Conservation (phyloP, 257 asterid species). For the Rauvolfia tetraphylla region DNA sequence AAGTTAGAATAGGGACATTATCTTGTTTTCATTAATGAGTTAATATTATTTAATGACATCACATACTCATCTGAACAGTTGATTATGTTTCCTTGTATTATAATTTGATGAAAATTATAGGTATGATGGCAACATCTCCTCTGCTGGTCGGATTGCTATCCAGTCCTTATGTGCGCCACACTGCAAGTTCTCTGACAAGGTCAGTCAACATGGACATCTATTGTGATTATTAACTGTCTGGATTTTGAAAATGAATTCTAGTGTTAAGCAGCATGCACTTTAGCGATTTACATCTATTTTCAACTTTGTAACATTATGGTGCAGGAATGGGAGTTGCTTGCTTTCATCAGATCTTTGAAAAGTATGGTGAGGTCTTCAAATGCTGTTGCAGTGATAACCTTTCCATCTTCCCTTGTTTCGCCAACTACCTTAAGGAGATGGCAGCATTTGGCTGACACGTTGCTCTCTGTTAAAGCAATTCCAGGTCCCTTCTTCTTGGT, state of each 20-base stretch:
- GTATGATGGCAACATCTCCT: conserved; percentile 42
- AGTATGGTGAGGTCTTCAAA: conserved; percentile 61
- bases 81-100: not conserved
- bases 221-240: not conserved
- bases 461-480: conserved; percentile 83
- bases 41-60: not conserved
- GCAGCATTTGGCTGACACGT: conserved; percentile 95
- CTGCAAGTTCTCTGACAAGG: conserved; percentile 74
- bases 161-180: conserved; percentile 91
- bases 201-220: conserved; percentile 21
- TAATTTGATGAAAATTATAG: conserved; percentile 25
- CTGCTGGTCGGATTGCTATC: conserved; percentile 72
- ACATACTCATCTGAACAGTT: not conserved
- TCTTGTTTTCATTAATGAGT: not conserved
- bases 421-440: conserved; percentile 63
- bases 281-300: not conserved
- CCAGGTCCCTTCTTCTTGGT: conserved; percentile 46
- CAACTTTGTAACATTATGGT: not conserved
- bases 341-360: conserved; percentile 75
- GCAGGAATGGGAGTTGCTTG: conserved; percentile 88
- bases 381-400: conserved; percentile 84
- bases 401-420: conserved; percentile 80
- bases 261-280: not conserved
- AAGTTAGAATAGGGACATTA: not conserved
- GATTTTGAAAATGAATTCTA: not conserved